These are phyloP conservation scores for Podospora conica DNA, from an alignment of 495 filamentous ascomycete genomes.

Conservation along the genomic window DNA sequence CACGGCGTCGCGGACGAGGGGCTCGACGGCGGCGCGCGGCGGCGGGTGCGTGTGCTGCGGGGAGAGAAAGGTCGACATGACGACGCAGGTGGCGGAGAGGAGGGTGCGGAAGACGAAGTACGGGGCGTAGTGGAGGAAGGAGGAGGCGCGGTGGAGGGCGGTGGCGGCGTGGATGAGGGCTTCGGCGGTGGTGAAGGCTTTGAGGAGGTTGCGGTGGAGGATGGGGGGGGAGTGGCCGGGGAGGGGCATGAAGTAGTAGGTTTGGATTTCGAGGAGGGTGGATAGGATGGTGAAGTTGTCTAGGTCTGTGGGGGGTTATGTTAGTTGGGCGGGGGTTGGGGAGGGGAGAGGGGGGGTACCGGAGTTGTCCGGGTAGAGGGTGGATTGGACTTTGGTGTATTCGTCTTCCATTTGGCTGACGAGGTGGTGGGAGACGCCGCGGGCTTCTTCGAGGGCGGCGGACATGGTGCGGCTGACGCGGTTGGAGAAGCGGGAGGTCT, in stretches of 20 bases:
- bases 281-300: constrained; percentile 37
- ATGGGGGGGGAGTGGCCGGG: constrained; percentile 29
- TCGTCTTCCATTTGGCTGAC: constrained; percentile 40
- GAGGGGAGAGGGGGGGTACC: constrained; percentile 16
- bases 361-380: constrained; percentile 37
- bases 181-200: constrained; percentile 36
- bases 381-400: constrained; percentile 33
- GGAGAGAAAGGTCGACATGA: constrained; percentile 36
- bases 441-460: constrained; percentile 35
- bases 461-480: constrained; percentile 35
- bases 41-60: constrained; percentile 27
- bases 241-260: constrained; percentile 41
- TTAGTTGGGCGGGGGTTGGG: background rate
- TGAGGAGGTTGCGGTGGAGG: constrained; percentile 37
- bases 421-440: constrained; percentile 35
- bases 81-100: constrained; percentile 30
- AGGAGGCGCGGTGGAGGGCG: constrained; percentile 25
- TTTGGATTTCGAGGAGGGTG: constrained; percentile 39
- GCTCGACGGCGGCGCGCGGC: constrained; percentile 15
- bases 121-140: constrained; percentile 35
- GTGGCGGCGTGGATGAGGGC: constrained; percentile 27
- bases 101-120: constrained; percentile 38
- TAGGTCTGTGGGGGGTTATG: constrained; percentile 30
- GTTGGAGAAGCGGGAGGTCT: constrained; percentile 38
- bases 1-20: constrained; percentile 20